Percentiles rank a stretch among this genome's conserved stretches.
Conservation (phyloP, 2,329 filamentous ascomycete genomes). For the Penicillium psychrosexuale region DNA sequence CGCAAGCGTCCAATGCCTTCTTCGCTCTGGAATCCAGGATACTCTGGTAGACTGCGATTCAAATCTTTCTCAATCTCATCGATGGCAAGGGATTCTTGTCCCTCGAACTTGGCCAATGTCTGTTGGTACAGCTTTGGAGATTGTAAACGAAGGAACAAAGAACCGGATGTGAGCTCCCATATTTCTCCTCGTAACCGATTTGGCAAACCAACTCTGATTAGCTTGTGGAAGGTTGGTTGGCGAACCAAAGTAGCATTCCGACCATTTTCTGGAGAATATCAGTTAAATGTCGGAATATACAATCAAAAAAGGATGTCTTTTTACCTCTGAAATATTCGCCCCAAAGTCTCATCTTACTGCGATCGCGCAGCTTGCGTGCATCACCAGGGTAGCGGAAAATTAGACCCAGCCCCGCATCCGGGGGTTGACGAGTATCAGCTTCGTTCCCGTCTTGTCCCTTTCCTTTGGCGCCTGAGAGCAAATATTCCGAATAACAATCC, state of each 20-base stretch:
- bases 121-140: slow-evolving; percentile 80
- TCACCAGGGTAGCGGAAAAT: slow-evolving; percentile 94
- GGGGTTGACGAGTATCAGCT: slow-evolving; percentile 52
- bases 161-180: slow-evolving; percentile 93
- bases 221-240: slow-evolving; percentile 95
- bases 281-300: slow-evolving; percentile 1
- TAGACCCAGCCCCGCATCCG: slow-evolving; percentile 92
- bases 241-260: slow-evolving; percentile 88
- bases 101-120: slow-evolving; percentile 77
- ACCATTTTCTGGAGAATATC: slow-evolving; percentile 67
- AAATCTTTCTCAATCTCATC: slow-evolving; percentile 99
- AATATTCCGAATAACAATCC: slow-evolving; percentile 89
- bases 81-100: slow-evolving; percentile 87
- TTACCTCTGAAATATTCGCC: slow-evolving; percentile 78
- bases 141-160: slow-evolving; percentile 81
- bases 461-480: slow-evolving; percentile 50
- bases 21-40: slow-evolving; percentile 93
- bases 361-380: slow-evolving; percentile 85
- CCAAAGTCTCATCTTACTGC: slow-evolving; percentile 97
- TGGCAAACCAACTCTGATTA: slow-evolving; percentile 90
- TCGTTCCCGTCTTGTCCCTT: slow-evolving; percentile 54
- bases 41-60: slow-evolving; percentile 93
- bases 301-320: slow-evolving; percentile 6
- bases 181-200: slow-evolving; percentile 91
- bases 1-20: slow-evolving; percentile 88